Evolutionary conservation across 1,139 yeast genomes (phyloP).

Genomic region (Nakaseomyces nivariensis): DNA sequence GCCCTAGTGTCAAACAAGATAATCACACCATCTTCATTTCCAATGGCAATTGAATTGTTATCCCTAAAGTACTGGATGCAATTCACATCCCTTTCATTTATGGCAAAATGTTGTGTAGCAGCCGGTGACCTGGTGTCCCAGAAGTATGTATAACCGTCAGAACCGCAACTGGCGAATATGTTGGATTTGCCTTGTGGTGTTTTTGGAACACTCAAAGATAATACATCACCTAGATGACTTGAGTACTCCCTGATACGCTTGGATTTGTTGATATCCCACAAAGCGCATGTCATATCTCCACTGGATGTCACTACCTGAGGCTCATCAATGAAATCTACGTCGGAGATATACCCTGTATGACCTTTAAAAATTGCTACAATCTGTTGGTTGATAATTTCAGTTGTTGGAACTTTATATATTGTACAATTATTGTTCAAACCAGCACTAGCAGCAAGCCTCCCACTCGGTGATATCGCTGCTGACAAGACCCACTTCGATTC

Average conservation of each 20-base stretch:
- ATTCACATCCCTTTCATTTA: slow-evolving; percentile 60
- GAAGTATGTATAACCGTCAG: slow-evolving; percentile 60
- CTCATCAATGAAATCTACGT: slow-evolving; percentile 53
- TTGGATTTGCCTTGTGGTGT: slow-evolving; percentile 12
- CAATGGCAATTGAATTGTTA: slow-evolving; percentile 57
- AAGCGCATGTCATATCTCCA: slow-evolving; percentile 72
- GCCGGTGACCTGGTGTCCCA: slow-evolving; percentile 57
- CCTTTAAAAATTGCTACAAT: slow-evolving; percentile 54
- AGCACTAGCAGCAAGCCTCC: slow-evolving; percentile 61
- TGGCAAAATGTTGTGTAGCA: slow-evolving; percentile 51
- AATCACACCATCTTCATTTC: slow-evolving; percentile 73
- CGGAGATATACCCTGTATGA: slow-evolving; percentile 76
- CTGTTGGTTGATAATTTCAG: slow-evolving; percentile 34
- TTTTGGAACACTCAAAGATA: slow-evolving; percentile 37
- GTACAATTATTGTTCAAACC: slow-evolving; percentile 78
- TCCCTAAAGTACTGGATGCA: slow-evolving; percentile 60
- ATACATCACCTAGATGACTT: slow-evolving; percentile 77
- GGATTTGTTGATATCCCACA: slow-evolving; percentile 72
- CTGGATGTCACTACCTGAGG: slow-evolving; percentile 57
- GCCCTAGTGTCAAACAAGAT: slow-evolving; percentile 67
- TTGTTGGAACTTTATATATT: slow-evolving; percentile 42
- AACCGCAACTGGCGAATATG: slow-evolving; percentile 59
- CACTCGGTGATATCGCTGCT: slow-evolving; percentile 63
- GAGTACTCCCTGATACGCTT: slow-evolving; percentile 45
- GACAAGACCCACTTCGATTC: slow-evolving; percentile 73